Evolutionary conservation across 371 early-diverging fungal species (phyloP).

Genomic region (Chytridium lagenaria): DNA sequence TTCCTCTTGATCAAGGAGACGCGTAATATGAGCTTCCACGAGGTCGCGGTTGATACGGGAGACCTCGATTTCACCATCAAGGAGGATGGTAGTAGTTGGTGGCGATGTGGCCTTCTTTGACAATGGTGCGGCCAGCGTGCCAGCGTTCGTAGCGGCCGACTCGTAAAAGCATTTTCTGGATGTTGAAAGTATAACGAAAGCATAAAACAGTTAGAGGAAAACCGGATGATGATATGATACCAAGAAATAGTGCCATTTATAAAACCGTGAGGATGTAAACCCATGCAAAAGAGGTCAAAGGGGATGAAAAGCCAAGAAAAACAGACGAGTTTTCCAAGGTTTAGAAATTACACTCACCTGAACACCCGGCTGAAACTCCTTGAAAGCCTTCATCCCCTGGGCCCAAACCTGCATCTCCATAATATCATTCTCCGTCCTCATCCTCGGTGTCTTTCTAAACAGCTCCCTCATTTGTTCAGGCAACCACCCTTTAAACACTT

Average conservation of each 20-base stretch:
- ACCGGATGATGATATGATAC: too few species aligned
- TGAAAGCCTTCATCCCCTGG: constrained; percentile 41
- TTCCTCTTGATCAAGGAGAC: constrained; percentile 7
- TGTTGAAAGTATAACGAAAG: too few species aligned
- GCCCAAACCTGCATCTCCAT: constrained; percentile 39
- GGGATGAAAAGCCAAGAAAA: constrained; percentile 2
- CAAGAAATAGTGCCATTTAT: too few species aligned
- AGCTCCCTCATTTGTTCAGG: constrained; percentile 33
- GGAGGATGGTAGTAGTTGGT: constrained; percentile 41
- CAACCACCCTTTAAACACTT: constrained; percentile 42
- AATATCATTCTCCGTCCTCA: constrained; percentile 31
- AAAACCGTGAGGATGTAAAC: too few species aligned
- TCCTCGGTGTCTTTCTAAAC: constrained; percentile 38
- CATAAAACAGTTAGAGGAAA: too few species aligned
- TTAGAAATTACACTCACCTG: constrained; percentile 34
- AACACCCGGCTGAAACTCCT: constrained; percentile 32
- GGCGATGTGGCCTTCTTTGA: constrained; percentile 40
- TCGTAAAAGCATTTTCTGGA: constrained; percentile 28
- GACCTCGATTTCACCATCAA: constrained; percentile 48
- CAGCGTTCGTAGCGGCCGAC: constrained; percentile 44
- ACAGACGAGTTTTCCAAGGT: too few species aligned
- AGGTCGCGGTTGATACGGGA: constrained; percentile 37
- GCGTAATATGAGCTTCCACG: background rate
- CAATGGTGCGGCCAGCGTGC: constrained; percentile 36
- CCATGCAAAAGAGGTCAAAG: background rate